These are phyloP conservation scores for Myxozyma nipponensis DNA, from an alignment of 805 yeast genomes.

Conservation along the genomic window DNA sequence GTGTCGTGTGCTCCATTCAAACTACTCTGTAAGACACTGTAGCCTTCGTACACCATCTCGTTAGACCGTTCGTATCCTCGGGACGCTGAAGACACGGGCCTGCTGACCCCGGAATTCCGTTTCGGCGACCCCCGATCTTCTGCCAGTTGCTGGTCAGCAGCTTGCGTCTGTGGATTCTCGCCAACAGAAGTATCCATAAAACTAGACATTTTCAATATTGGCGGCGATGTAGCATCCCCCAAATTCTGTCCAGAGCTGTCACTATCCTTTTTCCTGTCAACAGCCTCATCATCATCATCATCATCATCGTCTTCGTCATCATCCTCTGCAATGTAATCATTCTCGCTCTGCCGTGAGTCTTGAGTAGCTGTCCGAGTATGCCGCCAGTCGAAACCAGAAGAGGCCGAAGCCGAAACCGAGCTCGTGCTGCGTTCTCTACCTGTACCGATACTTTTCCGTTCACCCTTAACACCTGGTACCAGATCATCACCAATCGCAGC, in stretches of 20 bases:
- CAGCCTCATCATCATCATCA: not conserved
- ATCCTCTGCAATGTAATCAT: conserved; percentile 12
- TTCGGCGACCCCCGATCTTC: conserved; percentile 23
- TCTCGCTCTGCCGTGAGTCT: conserved; percentile 15
- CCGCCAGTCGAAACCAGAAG: conserved; percentile 6
- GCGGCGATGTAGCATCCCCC: conserved; percentile 11
- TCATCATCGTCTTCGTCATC: conserved; percentile 8
- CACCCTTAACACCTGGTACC: not conserved
- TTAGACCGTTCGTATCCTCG: not conserved
- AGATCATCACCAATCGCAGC: conserved; percentile 31
- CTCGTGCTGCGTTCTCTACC: not conserved
- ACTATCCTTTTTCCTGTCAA: not conserved
- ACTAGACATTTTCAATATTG: conserved; percentile 18
- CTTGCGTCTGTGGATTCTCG: not conserved
- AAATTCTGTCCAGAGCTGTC: not conserved
- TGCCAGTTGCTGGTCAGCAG: not conserved
- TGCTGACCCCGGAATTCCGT: not conserved
- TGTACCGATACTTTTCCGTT: not conserved
- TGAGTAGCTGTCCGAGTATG: conserved; percentile 14
- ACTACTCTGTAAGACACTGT: conserved; percentile 14
- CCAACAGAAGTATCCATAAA: conserved; percentile 18
- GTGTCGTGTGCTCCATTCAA: conserved; percentile 14
- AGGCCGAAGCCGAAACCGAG: too few relatives aligned
- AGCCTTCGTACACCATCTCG: conserved; percentile 13
- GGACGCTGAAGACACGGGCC: not conserved